These are phyloP conservation scores for Fusarium subtropicale DNA, from an alignment of 2,329 filamentous ascomycete species.

Conservation along the genomic window DNA sequence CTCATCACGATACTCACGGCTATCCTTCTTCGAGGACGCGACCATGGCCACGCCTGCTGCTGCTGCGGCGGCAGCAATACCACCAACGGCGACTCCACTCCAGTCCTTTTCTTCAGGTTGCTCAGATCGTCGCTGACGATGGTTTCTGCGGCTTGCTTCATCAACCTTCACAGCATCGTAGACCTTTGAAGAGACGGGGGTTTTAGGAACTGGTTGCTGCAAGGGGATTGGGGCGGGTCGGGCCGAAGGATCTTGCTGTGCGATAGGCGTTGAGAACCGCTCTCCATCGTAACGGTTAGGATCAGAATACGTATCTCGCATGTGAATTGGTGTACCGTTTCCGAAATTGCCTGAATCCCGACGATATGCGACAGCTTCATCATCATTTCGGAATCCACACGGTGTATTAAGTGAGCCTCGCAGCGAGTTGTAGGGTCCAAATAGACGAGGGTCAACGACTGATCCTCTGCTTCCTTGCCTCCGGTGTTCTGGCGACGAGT, in stretches of 20 bases:
- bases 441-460: conserved; percentile 68
- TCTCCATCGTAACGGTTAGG: conserved; percentile 70
- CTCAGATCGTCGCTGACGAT: conserved; percentile 50
- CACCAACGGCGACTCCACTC: conserved; percentile 59
- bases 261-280: conserved; percentile 61
- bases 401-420: conserved; percentile 65
- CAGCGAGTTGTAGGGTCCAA: conserved; percentile 71
- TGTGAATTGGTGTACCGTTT: conserved; percentile 44
- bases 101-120: conserved; percentile 55
- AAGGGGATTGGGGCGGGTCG: conserved; percentile 74
- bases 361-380: conserved; percentile 43
- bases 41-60: conserved; percentile 56
- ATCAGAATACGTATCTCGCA: conserved; percentile 75
- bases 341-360: conserved; percentile 42
- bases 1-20: conserved; percentile 29
- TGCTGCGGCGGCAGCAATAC: conserved; percentile 62
- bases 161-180: conserved; percentile 66
- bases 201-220: conserved; percentile 86
- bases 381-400: conserved; percentile 63
- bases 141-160: conserved; percentile 52
- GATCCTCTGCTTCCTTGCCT: conserved; percentile 56
- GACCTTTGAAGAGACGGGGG: conserved; percentile 76
- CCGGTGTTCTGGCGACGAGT: conserved; percentile 19
- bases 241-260: conserved; percentile 54
- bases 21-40: conserved; percentile 43